Conservation (phyloP, 2,329 filamentous ascomycete species). For the Diplodia scrobiculata region DNA sequence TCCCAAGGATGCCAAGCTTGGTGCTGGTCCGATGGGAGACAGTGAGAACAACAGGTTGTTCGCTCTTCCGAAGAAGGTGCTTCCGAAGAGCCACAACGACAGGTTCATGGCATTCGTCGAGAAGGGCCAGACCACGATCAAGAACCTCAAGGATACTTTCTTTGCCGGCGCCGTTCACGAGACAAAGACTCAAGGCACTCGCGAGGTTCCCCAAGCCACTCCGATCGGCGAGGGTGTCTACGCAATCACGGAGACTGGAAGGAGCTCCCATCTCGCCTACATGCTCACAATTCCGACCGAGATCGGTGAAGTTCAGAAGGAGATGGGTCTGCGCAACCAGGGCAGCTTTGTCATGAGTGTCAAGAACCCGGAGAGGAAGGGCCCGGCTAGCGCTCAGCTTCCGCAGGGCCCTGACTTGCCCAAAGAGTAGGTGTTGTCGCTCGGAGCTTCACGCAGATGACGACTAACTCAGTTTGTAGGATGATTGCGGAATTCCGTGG, state of each 20-base stretch:
- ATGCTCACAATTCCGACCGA: slow-evolving; percentile 72
- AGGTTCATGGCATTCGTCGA: slow-evolving; percentile 82
- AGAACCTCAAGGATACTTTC: slow-evolving; percentile 72
- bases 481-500: slow-evolving; percentile 71
- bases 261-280: slow-evolving; percentile 77
- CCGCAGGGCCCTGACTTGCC: slow-evolving; percentile 70
- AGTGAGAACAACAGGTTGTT: slow-evolving; percentile 69
- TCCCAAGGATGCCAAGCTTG: slow-evolving; percentile 67
- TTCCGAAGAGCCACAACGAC: slow-evolving; percentile 69
- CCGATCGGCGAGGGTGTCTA: slow-evolving; percentile 87
- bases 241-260: slow-evolving; percentile 70
- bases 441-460: not conserved
- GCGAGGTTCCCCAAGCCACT: slow-evolving; percentile 68
- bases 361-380: slow-evolving; percentile 73
- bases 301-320: slow-evolving; percentile 70
- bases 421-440: slow-evolving; percentile 58
- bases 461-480: slow-evolving; percentile 44
- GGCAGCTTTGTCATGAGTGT: slow-evolving; percentile 78
- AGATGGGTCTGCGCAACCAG: slow-evolving; percentile 69
- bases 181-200: slow-evolving; percentile 72
- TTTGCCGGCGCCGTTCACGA: slow-evolving; percentile 67
- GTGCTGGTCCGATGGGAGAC: slow-evolving; percentile 59
- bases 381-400: slow-evolving; percentile 65
- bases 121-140: slow-evolving; percentile 66
- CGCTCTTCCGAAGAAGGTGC: slow-evolving; percentile 79